Evolutionary conservation across 208 protist species (phyloP).

Genomic region (Trypanosoma avium): DNA sequence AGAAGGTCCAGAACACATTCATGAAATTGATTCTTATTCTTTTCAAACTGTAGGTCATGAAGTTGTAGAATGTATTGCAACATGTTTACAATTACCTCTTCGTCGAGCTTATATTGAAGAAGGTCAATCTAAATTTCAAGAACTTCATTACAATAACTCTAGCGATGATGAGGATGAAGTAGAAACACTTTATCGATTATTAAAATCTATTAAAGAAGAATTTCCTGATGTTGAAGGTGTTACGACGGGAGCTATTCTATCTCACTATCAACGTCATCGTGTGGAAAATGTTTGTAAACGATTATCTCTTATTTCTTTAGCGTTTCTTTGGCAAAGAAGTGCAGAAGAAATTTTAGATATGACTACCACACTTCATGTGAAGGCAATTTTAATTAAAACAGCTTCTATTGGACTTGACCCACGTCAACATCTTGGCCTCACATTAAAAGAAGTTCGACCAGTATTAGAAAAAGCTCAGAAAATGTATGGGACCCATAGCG

Average conservation of each 20-base stretch:
- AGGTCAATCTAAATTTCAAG: constrained; percentile 68
- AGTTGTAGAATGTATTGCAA: constrained; percentile 83
- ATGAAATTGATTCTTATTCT: constrained; percentile 98
- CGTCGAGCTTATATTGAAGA: constrained; percentile 71
- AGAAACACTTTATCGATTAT: constrained; percentile 94
- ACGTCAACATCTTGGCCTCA: constrained; percentile 85
- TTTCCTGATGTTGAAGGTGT: constrained; percentile 92
- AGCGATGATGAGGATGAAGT: constrained; percentile 94
- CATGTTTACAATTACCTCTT: constrained; percentile 93
- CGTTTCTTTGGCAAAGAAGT: constrained; percentile 96
- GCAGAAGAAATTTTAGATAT: constrained; percentile 95
- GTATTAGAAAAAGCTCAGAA: constrained; percentile 52
- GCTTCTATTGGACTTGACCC: constrained; percentile 93
- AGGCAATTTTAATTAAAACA: constrained; percentile 96
- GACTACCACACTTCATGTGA: constrained; percentile 76
- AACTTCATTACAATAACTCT: constrained; percentile 78
- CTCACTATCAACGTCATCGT: constrained; percentile 97
- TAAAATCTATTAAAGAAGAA: constrained; percentile 86
- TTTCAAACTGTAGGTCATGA: constrained; percentile 99
- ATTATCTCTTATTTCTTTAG: constrained; percentile 91
- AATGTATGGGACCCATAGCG: constrained; percentile 90
- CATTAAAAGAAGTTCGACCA: constrained; percentile 69
- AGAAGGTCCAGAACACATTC: constrained; percentile 21
- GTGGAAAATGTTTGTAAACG: constrained; percentile 97
- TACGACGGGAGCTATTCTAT: constrained; percentile 97